Evolutionary conservation across 1,284 basidiomycete genomes (phyloP).

Genomic region (Malassezia pachydermatis): DNA sequence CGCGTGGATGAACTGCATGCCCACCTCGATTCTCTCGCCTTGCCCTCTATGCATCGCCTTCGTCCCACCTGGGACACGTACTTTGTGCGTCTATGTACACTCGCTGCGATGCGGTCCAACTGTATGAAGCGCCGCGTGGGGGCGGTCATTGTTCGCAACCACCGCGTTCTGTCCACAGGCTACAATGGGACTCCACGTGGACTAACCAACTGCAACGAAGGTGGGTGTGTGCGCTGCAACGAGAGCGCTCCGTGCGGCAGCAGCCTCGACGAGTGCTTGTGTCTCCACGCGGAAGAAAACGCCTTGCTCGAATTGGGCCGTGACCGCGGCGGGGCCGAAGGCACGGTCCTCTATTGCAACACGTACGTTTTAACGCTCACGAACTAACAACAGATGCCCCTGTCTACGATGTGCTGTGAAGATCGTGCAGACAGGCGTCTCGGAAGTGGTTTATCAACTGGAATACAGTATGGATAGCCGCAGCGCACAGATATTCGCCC

Average conservation of each 20-base stretch:
- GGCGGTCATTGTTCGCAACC: constrained; percentile 74
- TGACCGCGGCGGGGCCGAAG: constrained; percentile 55
- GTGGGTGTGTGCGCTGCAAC: constrained; percentile 44
- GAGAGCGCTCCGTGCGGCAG: constrained; percentile 50
- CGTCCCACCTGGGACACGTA: constrained; percentile 46
- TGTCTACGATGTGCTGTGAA: constrained; percentile 92
- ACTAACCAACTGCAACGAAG: constrained; percentile 52
- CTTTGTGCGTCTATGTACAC: constrained; percentile 45
- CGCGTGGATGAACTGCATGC: constrained; percentile 55
- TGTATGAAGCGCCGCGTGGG: constrained; percentile 91
- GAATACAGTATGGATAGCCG: constrained; percentile 60
- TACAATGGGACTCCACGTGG: constrained; percentile 96
- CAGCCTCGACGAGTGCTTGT: constrained; percentile 72
- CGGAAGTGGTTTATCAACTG: constrained; percentile 86
- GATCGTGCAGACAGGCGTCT: constrained; percentile 88
- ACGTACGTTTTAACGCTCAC: constrained; percentile 52
- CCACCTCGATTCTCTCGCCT: constrained; percentile 61
- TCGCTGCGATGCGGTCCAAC: constrained; percentile 45
- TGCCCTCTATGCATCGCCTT: constrained; percentile 74
- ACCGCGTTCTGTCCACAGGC: constrained; percentile 80
- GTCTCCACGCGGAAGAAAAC: constrained; percentile 96
- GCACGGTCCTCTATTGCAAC: constrained; percentile 76
- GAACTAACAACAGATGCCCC: constrained; percentile 63
- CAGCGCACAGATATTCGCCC: constrained; percentile 45
- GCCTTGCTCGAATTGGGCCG: constrained; percentile 79